phyloP scores from a whole-genome alignment of 2,329 filamentous ascomycete genomes.

The Trichophyton rubrum region DNA sequence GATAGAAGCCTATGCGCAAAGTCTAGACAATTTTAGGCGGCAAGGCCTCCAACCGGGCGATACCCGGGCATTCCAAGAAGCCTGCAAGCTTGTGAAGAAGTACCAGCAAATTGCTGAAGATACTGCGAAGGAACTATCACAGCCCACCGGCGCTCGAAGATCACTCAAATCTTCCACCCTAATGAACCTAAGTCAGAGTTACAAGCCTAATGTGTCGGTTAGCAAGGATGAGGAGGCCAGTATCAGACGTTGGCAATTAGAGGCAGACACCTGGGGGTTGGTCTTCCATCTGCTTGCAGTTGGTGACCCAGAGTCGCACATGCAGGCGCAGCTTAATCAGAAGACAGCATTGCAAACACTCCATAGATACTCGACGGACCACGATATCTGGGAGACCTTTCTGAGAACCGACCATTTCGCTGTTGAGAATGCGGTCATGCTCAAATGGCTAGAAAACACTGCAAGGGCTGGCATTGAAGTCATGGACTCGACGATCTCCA shows the following conservation, averaged over 20 bases:
- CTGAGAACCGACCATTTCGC: constrained; percentile 59
- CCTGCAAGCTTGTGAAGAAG: constrained; percentile 54
- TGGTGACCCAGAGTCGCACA: constrained; percentile 43
- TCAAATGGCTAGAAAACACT: constrained; percentile 76
- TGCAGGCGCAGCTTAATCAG: constrained; percentile 29
- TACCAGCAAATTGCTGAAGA: constrained; percentile 48
- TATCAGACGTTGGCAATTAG: constrained; percentile 60
- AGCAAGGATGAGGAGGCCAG: constrained; percentile 25
- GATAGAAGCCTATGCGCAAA: constrained; percentile 75
- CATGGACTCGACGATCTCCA: constrained; percentile 62
- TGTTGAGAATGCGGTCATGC: constrained; percentile 62
- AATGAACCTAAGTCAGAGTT: neutral
- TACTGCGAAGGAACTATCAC: constrained; percentile 34
- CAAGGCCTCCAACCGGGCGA: constrained; percentile 24
- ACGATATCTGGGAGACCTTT: constrained; percentile 60
- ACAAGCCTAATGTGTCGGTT: neutral
- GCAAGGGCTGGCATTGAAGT: constrained; percentile 55
- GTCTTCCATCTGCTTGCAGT: constrained; percentile 61
- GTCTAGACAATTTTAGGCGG: constrained; percentile 61
- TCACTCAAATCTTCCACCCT: constrained; percentile 4
- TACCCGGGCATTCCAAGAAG: constrained; percentile 48
- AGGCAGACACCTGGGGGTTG: constrained; percentile 84
- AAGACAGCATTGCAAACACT: constrained; percentile 32
- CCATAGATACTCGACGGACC: constrained; percentile 47
- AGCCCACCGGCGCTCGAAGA: constrained; percentile 28